A percentile compares a stretch with the other conserved stretches of the same genome.
Conservation (phyloP, 805 yeast species). For the Tetrapisispora iriomotensis region DNA sequence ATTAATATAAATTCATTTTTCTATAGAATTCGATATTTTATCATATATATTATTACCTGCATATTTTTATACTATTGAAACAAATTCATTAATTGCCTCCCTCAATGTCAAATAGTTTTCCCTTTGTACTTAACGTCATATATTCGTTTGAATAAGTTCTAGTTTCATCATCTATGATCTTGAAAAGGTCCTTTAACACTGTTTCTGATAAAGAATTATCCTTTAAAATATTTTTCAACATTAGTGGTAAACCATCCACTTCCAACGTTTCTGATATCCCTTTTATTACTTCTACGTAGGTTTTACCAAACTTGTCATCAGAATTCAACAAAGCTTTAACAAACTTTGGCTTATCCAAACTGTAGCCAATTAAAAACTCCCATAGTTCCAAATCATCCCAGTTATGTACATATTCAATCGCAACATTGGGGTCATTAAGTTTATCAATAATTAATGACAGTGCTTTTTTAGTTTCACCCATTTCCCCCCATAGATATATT, state of each 20-base stretch:
- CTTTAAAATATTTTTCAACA: constrained; percentile 50
- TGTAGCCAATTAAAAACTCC: constrained; percentile 62
- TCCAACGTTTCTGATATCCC: constrained; percentile 52
- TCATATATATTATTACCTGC: too few relatives aligned
- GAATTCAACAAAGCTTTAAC: constrained; percentile 63
- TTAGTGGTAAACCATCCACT: constrained; percentile 54
- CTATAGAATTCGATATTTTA: too few relatives aligned
- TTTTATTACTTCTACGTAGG: constrained; percentile 56
- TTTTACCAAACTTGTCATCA: constrained; percentile 51
- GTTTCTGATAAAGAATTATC: constrained; percentile 49
- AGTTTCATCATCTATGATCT: constrained; percentile 46
- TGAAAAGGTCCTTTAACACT: constrained; percentile 47
- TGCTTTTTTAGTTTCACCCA: constrained; percentile 74
- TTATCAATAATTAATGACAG: constrained; percentile 66
- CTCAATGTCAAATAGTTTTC: constrained; percentile 15
- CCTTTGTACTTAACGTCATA: constrained; percentile 26
- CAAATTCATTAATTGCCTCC: neutral
- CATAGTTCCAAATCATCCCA: constrained; percentile 69
- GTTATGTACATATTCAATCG: constrained; percentile 66
- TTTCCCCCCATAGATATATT: constrained; percentile 70
- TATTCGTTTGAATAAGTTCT: constrained; percentile 28
- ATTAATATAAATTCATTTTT: too few relatives aligned
- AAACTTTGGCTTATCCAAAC: constrained; percentile 65
- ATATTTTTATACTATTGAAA: neutral
- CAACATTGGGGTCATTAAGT: constrained; percentile 67